Evolutionary conservation across 257 asterid genomes (phyloP).

Genomic region (Solanum ossicruentum): DNA sequence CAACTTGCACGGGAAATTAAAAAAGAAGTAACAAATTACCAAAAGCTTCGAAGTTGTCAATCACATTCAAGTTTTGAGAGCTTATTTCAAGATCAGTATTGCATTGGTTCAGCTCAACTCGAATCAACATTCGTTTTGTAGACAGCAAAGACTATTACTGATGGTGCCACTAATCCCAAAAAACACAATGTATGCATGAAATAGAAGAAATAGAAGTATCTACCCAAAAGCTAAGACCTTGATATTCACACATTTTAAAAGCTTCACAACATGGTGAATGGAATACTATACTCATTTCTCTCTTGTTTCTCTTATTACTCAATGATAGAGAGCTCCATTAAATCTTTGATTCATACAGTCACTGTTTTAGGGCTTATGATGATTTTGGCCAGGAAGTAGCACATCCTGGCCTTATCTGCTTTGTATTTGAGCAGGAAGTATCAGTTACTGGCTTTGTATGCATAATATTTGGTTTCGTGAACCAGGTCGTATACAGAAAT

Average conservation of each 20-base stretch:
- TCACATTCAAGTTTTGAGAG: no score
- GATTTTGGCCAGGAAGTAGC: conserved; percentile 28
- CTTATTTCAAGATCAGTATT: no score
- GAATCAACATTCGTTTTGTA: no score
- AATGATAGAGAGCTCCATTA: neutral
- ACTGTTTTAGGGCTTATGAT: conserved; percentile 3
- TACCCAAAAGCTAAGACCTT: neutral
- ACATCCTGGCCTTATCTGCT: conserved; percentile 17
- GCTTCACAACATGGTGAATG: neutral
- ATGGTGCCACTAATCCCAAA: neutral
- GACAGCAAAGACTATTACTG: neutral
- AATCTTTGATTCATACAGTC: neutral
- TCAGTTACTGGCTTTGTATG: conserved; percentile 15
- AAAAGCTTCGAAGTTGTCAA: no score
- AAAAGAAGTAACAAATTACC: no score
- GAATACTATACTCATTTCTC: neutral
- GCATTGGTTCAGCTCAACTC: no score
- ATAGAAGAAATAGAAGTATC: neutral
- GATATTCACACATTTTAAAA: neutral
- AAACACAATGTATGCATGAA: neutral
- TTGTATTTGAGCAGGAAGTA: conserved; percentile 20
- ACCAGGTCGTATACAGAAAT: conserved; percentile 73
- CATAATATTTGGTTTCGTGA: conserved; percentile 46
- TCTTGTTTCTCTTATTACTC: neutral
- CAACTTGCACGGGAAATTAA: no score